phyloP scores from a whole-genome alignment of 2,329 filamentous ascomycete species.

The Fusarium brevicatenulatum region DNA sequence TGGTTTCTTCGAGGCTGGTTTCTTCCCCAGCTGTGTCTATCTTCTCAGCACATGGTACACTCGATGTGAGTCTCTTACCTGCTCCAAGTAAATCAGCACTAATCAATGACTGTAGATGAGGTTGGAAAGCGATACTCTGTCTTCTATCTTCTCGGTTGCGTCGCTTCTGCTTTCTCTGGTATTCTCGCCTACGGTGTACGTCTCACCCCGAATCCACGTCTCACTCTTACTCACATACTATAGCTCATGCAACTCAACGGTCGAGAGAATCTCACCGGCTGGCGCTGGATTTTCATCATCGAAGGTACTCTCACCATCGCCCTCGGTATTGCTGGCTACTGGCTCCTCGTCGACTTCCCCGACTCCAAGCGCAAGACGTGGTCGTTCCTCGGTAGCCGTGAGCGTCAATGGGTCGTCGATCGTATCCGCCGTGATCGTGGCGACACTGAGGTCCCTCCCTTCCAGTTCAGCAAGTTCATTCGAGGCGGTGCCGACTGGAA shows the following conservation, averaged over 20 bases:
- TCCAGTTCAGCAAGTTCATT: conserved; percentile 60
- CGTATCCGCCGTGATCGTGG: conserved; percentile 67
- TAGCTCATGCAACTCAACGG: conserved; percentile 71
- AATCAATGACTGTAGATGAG: conserved; percentile 59
- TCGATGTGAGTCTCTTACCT: conserved; percentile 58
- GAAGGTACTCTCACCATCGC: conserved; percentile 64
- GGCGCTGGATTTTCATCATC: conserved; percentile 75
- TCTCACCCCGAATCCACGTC: conserved; percentile 32
- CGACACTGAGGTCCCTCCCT: conserved; percentile 64
- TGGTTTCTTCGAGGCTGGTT: conserved; percentile 74
- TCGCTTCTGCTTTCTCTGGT: conserved; percentile 73
- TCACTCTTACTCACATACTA: conserved; percentile 1
- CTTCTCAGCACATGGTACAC: conserved; percentile 80
- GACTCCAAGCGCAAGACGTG: conserved; percentile 63
- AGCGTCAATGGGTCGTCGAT: conserved; percentile 63
- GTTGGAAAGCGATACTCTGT: conserved; percentile 74
- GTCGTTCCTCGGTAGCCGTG: conserved; percentile 62
- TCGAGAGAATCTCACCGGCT: conserved; percentile 63
- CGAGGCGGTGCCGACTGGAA: conserved; percentile 61
- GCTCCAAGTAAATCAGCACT: background rate
- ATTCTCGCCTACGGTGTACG: conserved; percentile 75
- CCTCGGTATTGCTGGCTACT: conserved; percentile 62
- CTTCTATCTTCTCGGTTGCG: conserved; percentile 75
- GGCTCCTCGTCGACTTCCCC: conserved; percentile 72
- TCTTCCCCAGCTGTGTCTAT: conserved; percentile 77